These are phyloP conservation scores for Acanthamoeba triangularis DNA, from an alignment of 208 protist species.

Conservation along the genomic window DNA sequence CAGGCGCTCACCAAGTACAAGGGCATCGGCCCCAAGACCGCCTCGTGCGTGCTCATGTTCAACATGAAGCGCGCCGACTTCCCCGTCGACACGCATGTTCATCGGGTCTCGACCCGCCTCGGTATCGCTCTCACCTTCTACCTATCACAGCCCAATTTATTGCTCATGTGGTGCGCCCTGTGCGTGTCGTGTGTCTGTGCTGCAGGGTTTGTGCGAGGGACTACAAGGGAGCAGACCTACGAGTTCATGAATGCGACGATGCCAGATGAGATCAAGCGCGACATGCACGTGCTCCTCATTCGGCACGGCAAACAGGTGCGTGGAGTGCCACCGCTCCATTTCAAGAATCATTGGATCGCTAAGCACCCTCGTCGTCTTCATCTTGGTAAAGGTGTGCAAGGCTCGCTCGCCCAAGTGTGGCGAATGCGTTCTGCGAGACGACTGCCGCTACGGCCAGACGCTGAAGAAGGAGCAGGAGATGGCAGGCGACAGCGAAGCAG, in stretches of 20 bases:
- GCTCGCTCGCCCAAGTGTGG: slow-evolving; percentile 9
- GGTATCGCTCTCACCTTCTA: neutral
- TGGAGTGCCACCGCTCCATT: neutral
- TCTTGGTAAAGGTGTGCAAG: neutral
- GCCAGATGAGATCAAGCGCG: slow-evolving; percentile 51
- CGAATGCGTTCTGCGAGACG: neutral
- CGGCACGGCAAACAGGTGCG: neutral
- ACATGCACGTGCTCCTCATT: slow-evolving; percentile 65
- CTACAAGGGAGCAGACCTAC: slow-evolving; percentile 8
- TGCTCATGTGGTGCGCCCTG: neutral
- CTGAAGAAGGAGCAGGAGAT: neutral
- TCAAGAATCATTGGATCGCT: too few species aligned
- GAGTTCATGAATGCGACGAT: slow-evolving; percentile 19
- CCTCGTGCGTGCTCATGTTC: slow-evolving; percentile 40
- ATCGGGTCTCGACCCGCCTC: neutral
- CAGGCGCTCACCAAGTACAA: slow-evolving; percentile 32
- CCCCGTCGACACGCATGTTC: slow-evolving; percentile 21
- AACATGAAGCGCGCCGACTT: slow-evolving; percentile 42
- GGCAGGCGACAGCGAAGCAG: neutral
- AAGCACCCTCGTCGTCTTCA: neutral
- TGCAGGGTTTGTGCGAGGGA: neutral
- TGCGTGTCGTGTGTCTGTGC: neutral
- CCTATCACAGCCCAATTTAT: neutral
- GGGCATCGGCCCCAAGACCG: slow-evolving; percentile 48
- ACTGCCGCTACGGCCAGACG: slow-evolving; percentile 26